A percentile compares a stretch with the other conserved stretches of the same genome.
Evolutionary conservation across 176 grass and related monocot genomes (phyloP).

Genomic region (Microstegium vimineum): DNA sequence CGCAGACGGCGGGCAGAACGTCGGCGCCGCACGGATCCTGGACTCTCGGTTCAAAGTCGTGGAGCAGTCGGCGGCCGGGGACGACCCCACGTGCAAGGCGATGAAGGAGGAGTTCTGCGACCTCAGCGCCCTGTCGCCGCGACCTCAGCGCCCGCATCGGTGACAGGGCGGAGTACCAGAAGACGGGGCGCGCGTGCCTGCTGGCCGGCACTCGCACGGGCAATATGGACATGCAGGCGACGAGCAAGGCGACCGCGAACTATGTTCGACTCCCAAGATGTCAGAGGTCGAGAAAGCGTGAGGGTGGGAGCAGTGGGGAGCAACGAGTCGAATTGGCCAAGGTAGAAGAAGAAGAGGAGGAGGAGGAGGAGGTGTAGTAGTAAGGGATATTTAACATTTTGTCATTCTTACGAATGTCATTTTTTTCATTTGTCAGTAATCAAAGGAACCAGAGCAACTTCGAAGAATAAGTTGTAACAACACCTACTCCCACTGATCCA

Average conservation of each 20-base stretch:
- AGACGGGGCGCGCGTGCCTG: constrained; percentile 27
- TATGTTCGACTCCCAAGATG: not conserved
- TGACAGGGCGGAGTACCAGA: not conserved
- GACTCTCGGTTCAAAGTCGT: not conserved
- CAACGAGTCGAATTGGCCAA: not conserved
- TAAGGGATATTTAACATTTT: too few relatives aligned
- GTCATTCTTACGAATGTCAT: too few relatives aligned
- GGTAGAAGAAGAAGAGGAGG: too few relatives aligned
- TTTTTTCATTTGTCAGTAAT: not conserved
- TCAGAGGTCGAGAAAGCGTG: not conserved
- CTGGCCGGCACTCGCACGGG: constrained; percentile 32
- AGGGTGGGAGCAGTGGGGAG: not conserved
- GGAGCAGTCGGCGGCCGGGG: not conserved
- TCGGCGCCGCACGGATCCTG: not conserved
- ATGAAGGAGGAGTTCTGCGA: not conserved
- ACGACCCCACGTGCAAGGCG: not conserved
- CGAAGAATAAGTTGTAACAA: not conserved
- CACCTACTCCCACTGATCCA: too few relatives aligned
- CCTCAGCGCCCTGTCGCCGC: too few relatives aligned
- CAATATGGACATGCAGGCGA: not conserved
- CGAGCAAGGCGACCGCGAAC: not conserved
- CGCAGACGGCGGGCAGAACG: not conserved
- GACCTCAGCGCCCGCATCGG: not conserved
- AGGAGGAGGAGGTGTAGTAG: too few relatives aligned
- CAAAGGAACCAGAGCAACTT: not conserved